Percentiles rank a stretch among this genome's conserved stretches.
These are phyloP conservation scores for Lobosporangium transversale DNA, from an alignment of 192 early-diverging fungal genomes.

Conservation along the genomic window DNA sequence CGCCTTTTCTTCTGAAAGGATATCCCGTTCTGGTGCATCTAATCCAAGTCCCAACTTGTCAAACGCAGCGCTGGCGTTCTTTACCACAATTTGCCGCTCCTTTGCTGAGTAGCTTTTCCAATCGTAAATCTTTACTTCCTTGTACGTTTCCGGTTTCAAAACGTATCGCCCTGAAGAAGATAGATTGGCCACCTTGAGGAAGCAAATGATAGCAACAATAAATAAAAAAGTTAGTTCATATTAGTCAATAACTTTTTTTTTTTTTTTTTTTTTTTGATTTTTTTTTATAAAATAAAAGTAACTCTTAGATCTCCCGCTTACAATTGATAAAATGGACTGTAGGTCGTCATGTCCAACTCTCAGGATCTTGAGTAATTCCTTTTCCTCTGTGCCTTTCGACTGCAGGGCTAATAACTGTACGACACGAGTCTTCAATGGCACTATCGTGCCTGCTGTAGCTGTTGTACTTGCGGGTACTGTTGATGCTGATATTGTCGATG, in stretches of 20 bases:
- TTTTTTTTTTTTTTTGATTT: too few relatives aligned
- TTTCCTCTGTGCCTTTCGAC: constrained; percentile 26
- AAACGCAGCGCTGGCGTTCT: constrained; percentile 60
- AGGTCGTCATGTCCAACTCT: constrained; percentile 16
- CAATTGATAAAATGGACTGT: constrained; percentile 26
- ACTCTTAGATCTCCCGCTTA: constrained; percentile 7
- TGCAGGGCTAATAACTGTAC: constrained; percentile 37
- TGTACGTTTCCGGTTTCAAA: constrained; percentile 58
- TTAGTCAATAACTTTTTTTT: too few relatives aligned
- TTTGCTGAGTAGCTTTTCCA: constrained; percentile 61
- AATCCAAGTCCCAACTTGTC: constrained; percentile 57
- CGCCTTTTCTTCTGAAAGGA: constrained; percentile 26
- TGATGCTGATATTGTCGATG: constrained; percentile 6
- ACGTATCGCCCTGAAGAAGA: constrained; percentile 50
- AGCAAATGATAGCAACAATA: too few relatives aligned
- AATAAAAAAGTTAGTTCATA: too few relatives aligned
- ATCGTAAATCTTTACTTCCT: constrained; percentile 59
- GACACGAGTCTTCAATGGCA: constrained; percentile 38
- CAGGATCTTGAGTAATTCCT: constrained; percentile 13
- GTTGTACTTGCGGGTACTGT: constrained; percentile 9
- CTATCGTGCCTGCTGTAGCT: constrained; percentile 19
- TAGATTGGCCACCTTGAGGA: constrained; percentile 24
- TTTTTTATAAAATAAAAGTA: neutral
- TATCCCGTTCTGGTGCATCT: constrained; percentile 60
- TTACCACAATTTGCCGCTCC: constrained; percentile 49